Base-by-base conservation (phyloP, 805 yeast species). In the Wickerhamiella vanderwaltii region DNA sequence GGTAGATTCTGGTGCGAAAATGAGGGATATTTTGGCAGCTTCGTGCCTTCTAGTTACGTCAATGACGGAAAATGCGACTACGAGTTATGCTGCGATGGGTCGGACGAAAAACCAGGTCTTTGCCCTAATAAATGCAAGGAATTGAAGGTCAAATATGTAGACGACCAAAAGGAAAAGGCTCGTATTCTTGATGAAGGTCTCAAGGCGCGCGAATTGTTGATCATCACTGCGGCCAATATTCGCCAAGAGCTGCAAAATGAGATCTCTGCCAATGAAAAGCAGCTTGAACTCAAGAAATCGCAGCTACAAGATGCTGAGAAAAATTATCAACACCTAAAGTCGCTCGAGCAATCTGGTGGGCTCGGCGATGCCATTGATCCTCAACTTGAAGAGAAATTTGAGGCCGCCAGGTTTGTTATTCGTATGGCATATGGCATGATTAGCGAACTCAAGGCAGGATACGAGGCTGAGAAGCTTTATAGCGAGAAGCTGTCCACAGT, bases 11-110 rank as follows among this genome's bases (percentile, higher is more conserved):
- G 74, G 58, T 88, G 98, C 61, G 72, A 60, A 6, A 91, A 91
- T 54, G 64, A 68, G 38, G 94, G 95, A 3, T 79, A 73, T 49
- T 53, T 68, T 4, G 73, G 86, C 0, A 66, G 67, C 7, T 72
- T 66, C 48, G 69, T 91, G 11, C 79, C 85, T 4, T 68, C 77
- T 6, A 73, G 65, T 51, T 70, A 76, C 45, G 81, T 91, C 13
- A 75, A 79, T 52, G 98, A 91, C 60, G 96, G 96, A 0, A 76
- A 79, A 2, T 91, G 98, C 63, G 98, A 91, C 57, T 82, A 80
- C 57, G 80, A 77, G 15, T 41, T 68, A 9, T 91, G 98, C 60
- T 91, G 98, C 61, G 98, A 91, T 61, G 97, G 98, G 6, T 71
- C 85, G 1, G 98, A 91, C 60, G 98, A 91, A 46, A 45, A 58